Conservation (phyloP, 1,139 yeast genomes). For the Zygosaccharomyces pseudobailii region DNA sequence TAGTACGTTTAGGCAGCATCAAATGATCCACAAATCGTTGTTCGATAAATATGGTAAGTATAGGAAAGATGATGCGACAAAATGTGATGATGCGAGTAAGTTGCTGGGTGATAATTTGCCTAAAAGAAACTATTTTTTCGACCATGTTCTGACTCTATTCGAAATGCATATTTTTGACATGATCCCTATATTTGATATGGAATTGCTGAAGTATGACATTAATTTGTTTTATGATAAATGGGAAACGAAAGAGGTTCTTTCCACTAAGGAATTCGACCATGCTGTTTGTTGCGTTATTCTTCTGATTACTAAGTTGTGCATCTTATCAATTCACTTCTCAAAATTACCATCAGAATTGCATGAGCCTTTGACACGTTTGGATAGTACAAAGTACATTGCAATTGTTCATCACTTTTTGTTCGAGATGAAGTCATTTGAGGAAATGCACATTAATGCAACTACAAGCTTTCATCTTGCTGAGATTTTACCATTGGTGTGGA, state of each 20-base stretch:
- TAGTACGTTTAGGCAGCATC: conserved; percentile 14
- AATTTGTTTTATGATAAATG: conserved; percentile 16
- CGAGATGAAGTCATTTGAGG: conserved; percentile 23
- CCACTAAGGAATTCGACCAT: conserved; percentile 24
- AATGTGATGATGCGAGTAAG: conserved; percentile 11
- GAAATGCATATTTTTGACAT: conserved; percentile 18
- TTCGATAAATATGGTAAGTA: conserved; percentile 28
- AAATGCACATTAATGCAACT: conserved; percentile 29
- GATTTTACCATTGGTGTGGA: conserved; percentile 33
- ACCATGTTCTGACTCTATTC: conserved; percentile 23
- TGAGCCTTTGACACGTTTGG: conserved; percentile 16
- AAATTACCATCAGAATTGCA: conserved; percentile 11
- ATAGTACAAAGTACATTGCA: conserved; percentile 24
- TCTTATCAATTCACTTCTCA: conserved; percentile 24
- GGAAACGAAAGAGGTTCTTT: conserved; percentile 12
- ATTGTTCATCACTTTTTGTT: conserved; percentile 23
- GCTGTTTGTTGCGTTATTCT: conserved; percentile 23
- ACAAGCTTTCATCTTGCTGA: conserved; percentile 25
- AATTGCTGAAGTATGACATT: conserved; percentile 16
- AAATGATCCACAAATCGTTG: conserved; percentile 21
- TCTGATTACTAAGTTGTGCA: conserved; percentile 23
- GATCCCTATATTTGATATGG: conserved; percentile 26
- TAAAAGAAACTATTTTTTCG: conserved; percentile 14
- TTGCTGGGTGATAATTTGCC: conserved; percentile 18
- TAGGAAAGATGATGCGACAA: conserved; percentile 17